Evolutionary conservation across 2,329 filamentous ascomycete species (phyloP).

Genomic region (Colletotrichum viniferum): DNA sequence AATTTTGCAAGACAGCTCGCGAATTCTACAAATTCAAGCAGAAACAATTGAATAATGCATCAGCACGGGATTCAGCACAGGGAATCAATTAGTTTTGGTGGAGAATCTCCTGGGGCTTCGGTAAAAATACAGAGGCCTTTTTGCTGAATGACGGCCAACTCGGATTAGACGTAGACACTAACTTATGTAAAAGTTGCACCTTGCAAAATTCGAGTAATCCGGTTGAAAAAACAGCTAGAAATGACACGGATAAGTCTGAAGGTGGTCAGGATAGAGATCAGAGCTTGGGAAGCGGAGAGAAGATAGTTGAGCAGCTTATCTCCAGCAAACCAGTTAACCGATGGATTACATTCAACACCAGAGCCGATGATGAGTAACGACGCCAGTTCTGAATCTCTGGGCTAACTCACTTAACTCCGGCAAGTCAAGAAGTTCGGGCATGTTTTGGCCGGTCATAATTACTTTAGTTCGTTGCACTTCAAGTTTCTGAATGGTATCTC

Average conservation of each 20-base stretch:
- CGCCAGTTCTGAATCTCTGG: background rate
- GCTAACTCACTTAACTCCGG: background rate
- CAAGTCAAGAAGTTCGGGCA: background rate
- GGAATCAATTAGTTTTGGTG: background rate
- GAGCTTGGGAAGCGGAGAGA: background rate
- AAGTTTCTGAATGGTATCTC: background rate
- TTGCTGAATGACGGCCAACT: background rate
- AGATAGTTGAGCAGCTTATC: background rate
- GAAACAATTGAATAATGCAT: background rate
- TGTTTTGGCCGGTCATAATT: background rate
- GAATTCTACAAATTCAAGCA: background rate
- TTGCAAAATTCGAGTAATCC: background rate
- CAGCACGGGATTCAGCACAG: background rate
- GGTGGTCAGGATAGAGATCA: background rate
- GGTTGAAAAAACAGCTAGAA: background rate
- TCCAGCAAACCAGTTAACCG: background rate
- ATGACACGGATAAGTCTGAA: background rate
- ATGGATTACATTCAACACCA: background rate
- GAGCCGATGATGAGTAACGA: background rate
- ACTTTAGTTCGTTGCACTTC: background rate
- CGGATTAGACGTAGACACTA: background rate
- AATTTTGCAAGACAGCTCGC: background rate
- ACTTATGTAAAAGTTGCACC: background rate
- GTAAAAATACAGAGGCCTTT: background rate
- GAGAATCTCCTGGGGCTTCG: background rate